Evolutionary conservation across 106 monocot species (phyloP), one percentile per base, ranked within the genome.

Genomic region (Alisma plantagoaquatica): DNA sequence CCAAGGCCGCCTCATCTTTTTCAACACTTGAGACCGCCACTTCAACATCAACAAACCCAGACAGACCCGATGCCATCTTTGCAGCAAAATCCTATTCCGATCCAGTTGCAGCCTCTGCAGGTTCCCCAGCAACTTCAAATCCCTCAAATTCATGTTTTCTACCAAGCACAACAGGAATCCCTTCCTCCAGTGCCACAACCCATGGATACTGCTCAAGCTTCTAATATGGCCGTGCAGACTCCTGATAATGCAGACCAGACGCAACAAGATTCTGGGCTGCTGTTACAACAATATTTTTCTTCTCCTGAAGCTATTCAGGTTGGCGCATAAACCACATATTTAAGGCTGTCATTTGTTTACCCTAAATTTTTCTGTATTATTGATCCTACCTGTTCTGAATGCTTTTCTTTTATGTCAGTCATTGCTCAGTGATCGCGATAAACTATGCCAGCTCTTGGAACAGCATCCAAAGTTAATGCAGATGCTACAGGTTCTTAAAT

Each of bases 241-340:
- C 22, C 38, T 60, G 74, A 79, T 19, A 75, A 22, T 67, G 19
- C 26, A 24, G 19, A 12, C 31, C 72, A 72, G 33, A 78, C 77
- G 54, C 83, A 77, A 29, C 65, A 75, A 27, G 88, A 96, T 63
- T 69, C 83, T 11, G 79, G 74, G 31, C 55, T 75, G 41, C 68
- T 75, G 46, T 57, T 96, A 41, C 88, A 96, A 43, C 84, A 89
- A 24, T 89, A 81, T 43, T 89, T 96, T 58, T 67, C 96, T 47
- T 88, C 94, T 25, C 88, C 88, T 47, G 96, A 96, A 70, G 80
- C 96, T 24, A 96, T 96, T 55, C 84, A 96, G 88, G 96, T 96
- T 5, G 45, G 14, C 14, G 35, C 35, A 38, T 7, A 38, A 7
- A 7, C 35, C 9, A 38, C 14, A 38, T 38, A 14, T n/a, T n/a